Evolutionary conservation across 2,329 filamentous ascomycete genomes (phyloP), one percentile per base, ranked within the genome.

Genomic region (Phaeophleospora eucalypticola): DNA sequence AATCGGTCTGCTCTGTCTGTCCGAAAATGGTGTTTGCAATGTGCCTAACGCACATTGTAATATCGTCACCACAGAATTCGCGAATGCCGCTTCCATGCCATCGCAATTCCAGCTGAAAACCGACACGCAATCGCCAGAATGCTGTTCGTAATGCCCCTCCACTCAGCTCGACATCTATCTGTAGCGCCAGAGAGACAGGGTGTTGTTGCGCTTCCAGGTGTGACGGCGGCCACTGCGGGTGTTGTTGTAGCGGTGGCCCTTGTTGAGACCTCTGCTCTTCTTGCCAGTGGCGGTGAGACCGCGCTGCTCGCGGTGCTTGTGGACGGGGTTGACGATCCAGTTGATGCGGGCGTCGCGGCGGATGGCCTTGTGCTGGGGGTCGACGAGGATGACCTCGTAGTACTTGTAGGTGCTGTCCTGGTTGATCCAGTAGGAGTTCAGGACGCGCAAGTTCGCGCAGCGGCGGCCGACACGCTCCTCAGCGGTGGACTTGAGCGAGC

Each of bases 371-470:
- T 98, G 93, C 81, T 94, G 87, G 73, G 93, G 93, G 81, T 98
- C 93, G 72, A 98, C 91, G 71, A 96, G 88, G 81, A 98, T 97
- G 77, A 97, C 85, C 80, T 98, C 93, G 82, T 83, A 98, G 87
- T 98, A 98, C 84, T 98, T 98, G 88, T 97, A 98, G 78, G 93
- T 98, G 54, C 90, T 96, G 82, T 98, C 93, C 83, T 97, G 89
- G 87, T 98, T 98, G 82, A 98, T 89, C 94, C 94, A 98, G 90
- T 98, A 98, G 59, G 91, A 97, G 87, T 98, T 98, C 71, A 98
- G 87, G 71, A 98, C 93, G 72, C 93, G 89, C 75, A 98, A 79
- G 81, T 98, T 98, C 78, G 90, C 89, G 81, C 90, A 96, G 74
- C 91, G 90, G 76, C 90, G 90, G 71, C 94, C 93, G 72, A 98